These are phyloP conservation scores for Grosmannia clavigera DNA, from an alignment of 2,329 filamentous ascomycete species.

Conservation along the genomic window DNA sequence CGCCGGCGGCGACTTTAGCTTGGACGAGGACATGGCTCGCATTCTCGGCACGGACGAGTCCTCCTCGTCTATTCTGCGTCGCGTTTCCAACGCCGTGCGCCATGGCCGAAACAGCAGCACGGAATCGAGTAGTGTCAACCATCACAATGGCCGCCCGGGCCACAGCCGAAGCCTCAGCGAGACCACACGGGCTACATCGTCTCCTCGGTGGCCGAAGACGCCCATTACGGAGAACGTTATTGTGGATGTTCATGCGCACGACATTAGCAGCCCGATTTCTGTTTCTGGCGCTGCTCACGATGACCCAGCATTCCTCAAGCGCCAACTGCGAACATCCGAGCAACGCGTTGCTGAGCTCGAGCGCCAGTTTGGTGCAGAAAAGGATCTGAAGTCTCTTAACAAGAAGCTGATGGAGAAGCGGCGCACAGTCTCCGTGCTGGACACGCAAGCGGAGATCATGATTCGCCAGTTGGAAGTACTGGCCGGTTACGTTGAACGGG, in stretches of 20 bases:
- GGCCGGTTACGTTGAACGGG: conserved; percentile 74
- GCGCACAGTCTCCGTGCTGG: conserved; percentile 87
- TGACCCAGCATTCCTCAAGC: conserved; percentile 56
- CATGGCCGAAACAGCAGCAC: conserved; percentile 84
- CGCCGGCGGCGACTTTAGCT: conserved; percentile 72
- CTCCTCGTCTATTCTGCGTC: conserved; percentile 68
- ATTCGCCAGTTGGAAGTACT: conserved; percentile 83
- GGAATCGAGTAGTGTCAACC: conserved; percentile 31
- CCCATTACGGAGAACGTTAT: conserved; percentile 45
- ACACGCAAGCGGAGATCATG: conserved; percentile 91
- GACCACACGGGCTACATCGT: conserved; percentile 50
- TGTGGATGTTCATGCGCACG: conserved; percentile 32
- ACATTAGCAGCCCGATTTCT: conserved; percentile 62
- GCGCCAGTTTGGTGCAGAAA: conserved; percentile 56
- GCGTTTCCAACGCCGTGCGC: conserved; percentile 86
- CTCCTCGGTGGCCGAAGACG: conserved; percentile 59
- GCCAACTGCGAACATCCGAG: conserved; percentile 69
- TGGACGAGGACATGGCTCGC: conserved; percentile 92
- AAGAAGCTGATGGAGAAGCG: conserved; percentile 84
- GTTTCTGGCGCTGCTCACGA: conserved; percentile 42
- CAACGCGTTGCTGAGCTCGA: conserved; percentile 79
- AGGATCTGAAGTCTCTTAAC: conserved; percentile 63
- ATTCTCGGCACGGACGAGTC: conserved; percentile 70
- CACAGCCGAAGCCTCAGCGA: conserved; percentile 54
- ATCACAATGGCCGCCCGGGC: conserved; percentile 20